These are phyloP conservation scores for Cyberlindnera sargentensis DNA, from an alignment of 805 yeast species.

Conservation along the genomic window DNA sequence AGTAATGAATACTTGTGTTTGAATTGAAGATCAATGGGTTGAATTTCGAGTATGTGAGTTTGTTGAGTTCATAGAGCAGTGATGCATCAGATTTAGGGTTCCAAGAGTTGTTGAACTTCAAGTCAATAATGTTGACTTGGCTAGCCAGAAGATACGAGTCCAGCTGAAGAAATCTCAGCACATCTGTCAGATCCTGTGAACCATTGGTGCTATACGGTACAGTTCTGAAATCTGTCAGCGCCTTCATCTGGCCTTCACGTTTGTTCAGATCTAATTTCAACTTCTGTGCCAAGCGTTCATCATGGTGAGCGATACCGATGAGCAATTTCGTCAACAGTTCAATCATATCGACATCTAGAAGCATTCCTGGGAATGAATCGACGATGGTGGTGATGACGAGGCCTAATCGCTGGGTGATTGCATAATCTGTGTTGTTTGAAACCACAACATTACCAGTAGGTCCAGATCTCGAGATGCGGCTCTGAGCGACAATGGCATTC, in stretches of 20 bases:
- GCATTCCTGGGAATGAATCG: constrained; percentile 58
- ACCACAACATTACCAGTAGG: constrained; percentile 20
- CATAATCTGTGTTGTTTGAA: constrained; percentile 28
- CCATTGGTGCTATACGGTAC: constrained; percentile 15
- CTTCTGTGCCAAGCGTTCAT: constrained; percentile 38
- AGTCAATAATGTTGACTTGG: constrained; percentile 61
- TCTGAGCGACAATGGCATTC: constrained; percentile 1
- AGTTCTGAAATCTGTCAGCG: constrained; percentile 26
- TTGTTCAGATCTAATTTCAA: constrained; percentile 47
- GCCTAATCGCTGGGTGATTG: constrained; percentile 44
- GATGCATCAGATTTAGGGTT: constrained; percentile 76
- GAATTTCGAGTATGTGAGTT: constrained; percentile 32
- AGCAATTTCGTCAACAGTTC: constrained; percentile 51
- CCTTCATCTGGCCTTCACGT: constrained; percentile 40
- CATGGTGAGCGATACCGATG: constrained; percentile 40
- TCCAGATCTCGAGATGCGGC: constrained; percentile 5
- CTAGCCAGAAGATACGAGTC: constrained; percentile 49
- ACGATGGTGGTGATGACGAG: constrained; percentile 49
- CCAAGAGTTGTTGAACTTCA: constrained; percentile 63
- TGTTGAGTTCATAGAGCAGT: constrained; percentile 45
- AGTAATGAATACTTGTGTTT: constrained; percentile 59
- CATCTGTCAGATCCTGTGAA: constrained; percentile 23
- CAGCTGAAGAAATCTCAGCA: constrained; percentile 46
- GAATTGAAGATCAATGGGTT: constrained; percentile 79
- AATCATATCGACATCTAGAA: constrained; percentile 56